Evolutionary conservation across 2,329 filamentous ascomycete genomes (phyloP).

Genomic region (Periconia macrospinosa): DNA sequence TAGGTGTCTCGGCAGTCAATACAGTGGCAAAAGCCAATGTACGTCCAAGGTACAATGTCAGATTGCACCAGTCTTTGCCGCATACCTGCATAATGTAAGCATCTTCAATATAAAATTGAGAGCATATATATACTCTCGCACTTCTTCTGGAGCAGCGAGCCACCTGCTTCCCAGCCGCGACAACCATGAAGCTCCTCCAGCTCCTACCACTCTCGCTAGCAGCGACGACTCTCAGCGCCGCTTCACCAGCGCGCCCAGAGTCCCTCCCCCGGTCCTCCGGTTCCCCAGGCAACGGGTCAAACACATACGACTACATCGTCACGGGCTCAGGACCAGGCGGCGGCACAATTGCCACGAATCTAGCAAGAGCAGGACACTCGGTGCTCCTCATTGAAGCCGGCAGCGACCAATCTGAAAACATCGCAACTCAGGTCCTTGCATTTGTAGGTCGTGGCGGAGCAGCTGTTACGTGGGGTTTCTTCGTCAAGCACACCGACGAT

Average conservation of each 20-base stretch:
- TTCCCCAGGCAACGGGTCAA: not conserved
- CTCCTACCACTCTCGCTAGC: not conserved
- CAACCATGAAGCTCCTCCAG: not conserved
- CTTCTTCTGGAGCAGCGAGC: too few species aligned
- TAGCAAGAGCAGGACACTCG: constrained; percentile 58
- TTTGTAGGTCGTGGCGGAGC: constrained; percentile 40
- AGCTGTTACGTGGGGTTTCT: constrained; percentile 60
- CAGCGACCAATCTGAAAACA: constrained; percentile 50
- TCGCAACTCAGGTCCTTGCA: constrained; percentile 53
- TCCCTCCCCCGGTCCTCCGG: not conserved
- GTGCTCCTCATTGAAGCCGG: constrained; percentile 62
- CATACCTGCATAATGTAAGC: too few species aligned
- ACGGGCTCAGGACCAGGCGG: constrained; percentile 50
- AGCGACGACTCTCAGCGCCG: not conserved
- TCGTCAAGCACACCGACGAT: constrained; percentile 60
- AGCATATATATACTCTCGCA: too few species aligned
- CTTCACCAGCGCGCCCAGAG: not conserved
- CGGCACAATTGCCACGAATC: constrained; percentile 46
- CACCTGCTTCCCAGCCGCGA: not conserved
- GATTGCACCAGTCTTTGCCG: not conserved
- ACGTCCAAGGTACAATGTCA: too few species aligned
- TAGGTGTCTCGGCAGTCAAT: not conserved
- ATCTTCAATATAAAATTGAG: too few species aligned
- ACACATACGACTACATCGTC: constrained; percentile 60
- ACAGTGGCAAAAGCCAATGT: not conserved